These are phyloP conservation scores for Agapanthus africanus DNA, from an alignment of 106 monocot genomes.

Conservation along the genomic window DNA sequence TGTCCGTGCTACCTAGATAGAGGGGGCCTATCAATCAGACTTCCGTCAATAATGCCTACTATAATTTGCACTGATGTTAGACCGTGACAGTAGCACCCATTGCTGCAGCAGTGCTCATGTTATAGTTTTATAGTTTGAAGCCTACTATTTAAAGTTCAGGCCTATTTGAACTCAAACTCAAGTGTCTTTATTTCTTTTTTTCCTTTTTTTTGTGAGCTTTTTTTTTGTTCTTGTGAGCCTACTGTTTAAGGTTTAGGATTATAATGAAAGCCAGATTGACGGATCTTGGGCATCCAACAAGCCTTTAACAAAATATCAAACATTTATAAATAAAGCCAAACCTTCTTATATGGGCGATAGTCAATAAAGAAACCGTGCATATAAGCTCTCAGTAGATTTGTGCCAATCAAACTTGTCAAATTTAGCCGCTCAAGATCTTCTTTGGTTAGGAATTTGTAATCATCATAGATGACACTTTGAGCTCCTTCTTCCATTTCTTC, in stretches of 20 bases:
- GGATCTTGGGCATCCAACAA: neutral
- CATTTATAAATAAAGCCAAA: constrained; percentile 8
- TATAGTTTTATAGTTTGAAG: too few relatives aligned
- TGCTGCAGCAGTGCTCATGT: too few relatives aligned
- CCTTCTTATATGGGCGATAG: constrained; percentile 74
- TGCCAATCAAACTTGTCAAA: constrained; percentile 63
- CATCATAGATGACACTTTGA: constrained; percentile 66
- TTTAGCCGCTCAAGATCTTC: constrained; percentile 81
- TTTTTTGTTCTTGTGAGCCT: too few relatives aligned
- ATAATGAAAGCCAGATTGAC: neutral
- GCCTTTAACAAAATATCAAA: neutral
- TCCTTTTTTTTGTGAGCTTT: too few relatives aligned
- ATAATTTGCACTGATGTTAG: too few relatives aligned
- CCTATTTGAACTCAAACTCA: too few relatives aligned
- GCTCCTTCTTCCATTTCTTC: constrained; percentile 89
- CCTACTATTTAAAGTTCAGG: too few relatives aligned
- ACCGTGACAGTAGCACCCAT: too few relatives aligned
- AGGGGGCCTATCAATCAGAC: neutral
- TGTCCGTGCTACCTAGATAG: too few relatives aligned
- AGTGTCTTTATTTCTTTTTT: too few relatives aligned
- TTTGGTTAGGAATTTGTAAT: constrained; percentile 83
- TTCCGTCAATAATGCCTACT: too few relatives aligned
- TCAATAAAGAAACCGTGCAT: constrained; percentile 87
- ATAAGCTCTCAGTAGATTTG: constrained; percentile 51
- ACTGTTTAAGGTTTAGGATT: too few relatives aligned